Base-by-base conservation (phyloP, 2,329 filamentous ascomycete species). In the Fusarium caatingaense region DNA sequence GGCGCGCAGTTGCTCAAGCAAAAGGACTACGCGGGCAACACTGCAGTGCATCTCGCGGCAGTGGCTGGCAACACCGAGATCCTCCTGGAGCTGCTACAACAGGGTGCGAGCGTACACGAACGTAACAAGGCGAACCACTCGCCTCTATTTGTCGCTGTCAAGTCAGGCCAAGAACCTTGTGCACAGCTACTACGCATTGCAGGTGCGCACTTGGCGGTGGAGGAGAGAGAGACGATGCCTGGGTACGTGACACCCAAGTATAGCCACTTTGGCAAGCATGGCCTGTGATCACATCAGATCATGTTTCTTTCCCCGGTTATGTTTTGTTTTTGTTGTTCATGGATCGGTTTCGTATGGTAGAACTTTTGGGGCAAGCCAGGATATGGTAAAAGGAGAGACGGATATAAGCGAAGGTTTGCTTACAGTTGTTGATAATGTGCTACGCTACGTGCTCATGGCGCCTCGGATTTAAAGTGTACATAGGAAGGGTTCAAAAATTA, bases 11-110 rank as follows among this genome's bases (percentile, higher is more conserved):
- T 96, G 21, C 84, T 96, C 46, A 92, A 92, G 75, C 89, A 90
- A 68, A 87, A 88, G 30, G 93, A 96, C 80, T 95, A 95, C 77
- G 92, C 91, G 21, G 92, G 93, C 48, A 96, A 95, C 80, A 95
- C 93, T 27, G 85, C 84, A 6, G 80, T 88, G 40, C 87, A 89
- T 74, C 83, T 89, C 4, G 87, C 87, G 2, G 86, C 87, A 30
- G 84, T 88, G 8, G 83, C 84, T 2, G 83, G 87, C 20, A 83
- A 85, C 61, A 79, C 82, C 2, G 82, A 83, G n/a, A 84, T 92
- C 30, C 80, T 91, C 72, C 80, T 84, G 25, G 86, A 89, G 74
- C 80, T 92, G 48, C 82, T 92, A 15, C 82, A 82, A 44, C 82
- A 85, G 21, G 90, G 90, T 10, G 89, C 88, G n/a, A 90, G 88